phyloP scores from a whole-genome alignment of 73 alveolate genomes.

The Paramecium sonneborni region DNA sequence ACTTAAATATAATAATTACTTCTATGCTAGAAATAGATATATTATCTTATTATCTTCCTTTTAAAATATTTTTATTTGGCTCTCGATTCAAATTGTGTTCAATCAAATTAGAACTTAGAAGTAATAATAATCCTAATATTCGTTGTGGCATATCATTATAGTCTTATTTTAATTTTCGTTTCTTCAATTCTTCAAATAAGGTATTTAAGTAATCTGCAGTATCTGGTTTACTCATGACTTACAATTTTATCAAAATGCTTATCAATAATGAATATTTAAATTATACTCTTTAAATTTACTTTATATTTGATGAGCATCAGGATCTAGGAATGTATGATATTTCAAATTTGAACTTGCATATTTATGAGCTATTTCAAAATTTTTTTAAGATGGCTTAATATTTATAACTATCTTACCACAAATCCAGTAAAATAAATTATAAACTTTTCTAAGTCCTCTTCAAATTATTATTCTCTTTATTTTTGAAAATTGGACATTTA shows the following conservation, averaged over 20 bases:
- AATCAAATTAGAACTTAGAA: not conserved
- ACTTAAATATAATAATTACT: not conserved
- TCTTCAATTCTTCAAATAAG: not conserved
- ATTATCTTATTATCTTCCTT: not conserved
- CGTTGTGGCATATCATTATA: slow-evolving; percentile 35
- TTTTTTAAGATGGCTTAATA: slow-evolving; percentile 24
- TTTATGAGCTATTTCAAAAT: slow-evolving; percentile 23
- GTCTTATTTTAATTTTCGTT: not conserved
- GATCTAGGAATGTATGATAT: not conserved
- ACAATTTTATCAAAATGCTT: not conserved
- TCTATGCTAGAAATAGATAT: not conserved
- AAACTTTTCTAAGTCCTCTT: not conserved
- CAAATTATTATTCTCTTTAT: not conserved
- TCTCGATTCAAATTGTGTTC: not conserved
- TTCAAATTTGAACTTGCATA: not conserved
- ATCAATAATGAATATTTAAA: not conserved
- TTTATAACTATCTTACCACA: not conserved
- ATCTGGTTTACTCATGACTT: slow-evolving; percentile 37
- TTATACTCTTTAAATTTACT: not conserved
- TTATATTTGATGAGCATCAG: not conserved
- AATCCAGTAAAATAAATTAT: not conserved
- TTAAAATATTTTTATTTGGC: not conserved
- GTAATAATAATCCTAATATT: not conserved
- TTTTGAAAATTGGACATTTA: slow-evolving; percentile 40
- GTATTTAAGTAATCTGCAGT: slow-evolving; percentile 12